Conservation (phyloP, 2,329 filamentous ascomycete genomes). For the Fusarium incarnatum region DNA sequence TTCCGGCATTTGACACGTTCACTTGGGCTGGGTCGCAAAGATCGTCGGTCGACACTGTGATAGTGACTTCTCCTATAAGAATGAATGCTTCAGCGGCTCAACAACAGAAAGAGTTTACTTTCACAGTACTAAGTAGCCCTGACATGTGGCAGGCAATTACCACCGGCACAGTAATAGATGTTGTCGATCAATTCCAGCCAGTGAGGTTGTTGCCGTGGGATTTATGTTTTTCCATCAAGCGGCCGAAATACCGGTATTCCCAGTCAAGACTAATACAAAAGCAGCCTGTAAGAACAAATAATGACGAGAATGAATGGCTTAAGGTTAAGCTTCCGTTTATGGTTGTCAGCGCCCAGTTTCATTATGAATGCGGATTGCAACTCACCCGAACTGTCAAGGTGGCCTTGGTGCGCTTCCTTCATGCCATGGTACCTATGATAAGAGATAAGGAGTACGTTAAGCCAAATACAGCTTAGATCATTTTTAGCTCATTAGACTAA, state of each 20-base stretch:
- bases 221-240: not conserved
- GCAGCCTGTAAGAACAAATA: not conserved
- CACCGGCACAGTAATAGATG: too few species aligned
- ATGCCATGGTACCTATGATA: not conserved
- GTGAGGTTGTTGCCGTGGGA: not conserved
- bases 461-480: not conserved
- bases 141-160: not conserved
- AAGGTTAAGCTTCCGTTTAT: constrained; percentile 14
- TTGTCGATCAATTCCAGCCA: not conserved
- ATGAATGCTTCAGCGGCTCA: not conserved
- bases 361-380: not conserved
- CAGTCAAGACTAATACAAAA: not conserved
- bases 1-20: not conserved
- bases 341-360: not conserved
- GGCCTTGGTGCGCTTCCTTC: not conserved
- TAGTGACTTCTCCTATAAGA: not conserved
- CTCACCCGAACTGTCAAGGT: not conserved
- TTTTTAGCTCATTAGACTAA: fast-evolving
- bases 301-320: not conserved
- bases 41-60: not conserved
- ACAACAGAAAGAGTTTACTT: not conserved
- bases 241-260: not conserved
- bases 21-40: too few species aligned
- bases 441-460: not conserved
- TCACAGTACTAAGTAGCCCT: not conserved